These are phyloP conservation scores for Cylindrodendrum hubeiense DNA, from an alignment of 2,329 filamentous ascomycete species.

Conservation along the genomic window DNA sequence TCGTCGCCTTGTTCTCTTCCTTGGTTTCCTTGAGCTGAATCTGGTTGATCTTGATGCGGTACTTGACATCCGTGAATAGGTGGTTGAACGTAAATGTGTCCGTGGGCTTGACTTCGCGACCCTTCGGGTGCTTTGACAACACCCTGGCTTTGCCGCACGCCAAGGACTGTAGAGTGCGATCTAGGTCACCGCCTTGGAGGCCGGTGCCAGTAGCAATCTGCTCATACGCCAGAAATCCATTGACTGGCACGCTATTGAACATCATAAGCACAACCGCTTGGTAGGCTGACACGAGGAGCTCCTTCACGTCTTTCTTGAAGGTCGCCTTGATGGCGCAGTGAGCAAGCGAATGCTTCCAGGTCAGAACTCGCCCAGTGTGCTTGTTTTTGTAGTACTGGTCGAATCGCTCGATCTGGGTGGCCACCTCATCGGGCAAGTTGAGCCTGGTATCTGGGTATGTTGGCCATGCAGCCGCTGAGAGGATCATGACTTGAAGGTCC, in stretches of 20 bases:
- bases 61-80: slow-evolving; percentile 82
- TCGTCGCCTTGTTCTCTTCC: slow-evolving; percentile 93
- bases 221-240: slow-evolving; percentile 77
- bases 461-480: slow-evolving; percentile 95
- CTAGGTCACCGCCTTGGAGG: slow-evolving; percentile 81
- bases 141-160: slow-evolving; percentile 92
- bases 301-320: slow-evolving; percentile 85
- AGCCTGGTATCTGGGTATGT: slow-evolving; percentile 83
- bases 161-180: slow-evolving; percentile 92
- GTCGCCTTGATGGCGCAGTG: slow-evolving; percentile 87
- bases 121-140: slow-evolving; percentile 86
- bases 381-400: slow-evolving; percentile 89
- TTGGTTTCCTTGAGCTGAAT: slow-evolving; percentile 97
- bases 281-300: slow-evolving; percentile 90
- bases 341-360: slow-evolving; percentile 94
- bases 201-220: slow-evolving; percentile 82
- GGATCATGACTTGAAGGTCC: slow-evolving; percentile 82
- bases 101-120: slow-evolving; percentile 79
- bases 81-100: slow-evolving; percentile 90
- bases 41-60: slow-evolving; percentile 97
- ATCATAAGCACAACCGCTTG: slow-evolving; percentile 91
- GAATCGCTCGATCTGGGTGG: slow-evolving; percentile 83
- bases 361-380: slow-evolving; percentile 86
- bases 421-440: slow-evolving; percentile 80
- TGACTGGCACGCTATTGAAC: slow-evolving; percentile 78